Base-by-base conservation (phyloP, 1,284 basidiomycete species). In the Nidula niveotomentosa region DNA sequence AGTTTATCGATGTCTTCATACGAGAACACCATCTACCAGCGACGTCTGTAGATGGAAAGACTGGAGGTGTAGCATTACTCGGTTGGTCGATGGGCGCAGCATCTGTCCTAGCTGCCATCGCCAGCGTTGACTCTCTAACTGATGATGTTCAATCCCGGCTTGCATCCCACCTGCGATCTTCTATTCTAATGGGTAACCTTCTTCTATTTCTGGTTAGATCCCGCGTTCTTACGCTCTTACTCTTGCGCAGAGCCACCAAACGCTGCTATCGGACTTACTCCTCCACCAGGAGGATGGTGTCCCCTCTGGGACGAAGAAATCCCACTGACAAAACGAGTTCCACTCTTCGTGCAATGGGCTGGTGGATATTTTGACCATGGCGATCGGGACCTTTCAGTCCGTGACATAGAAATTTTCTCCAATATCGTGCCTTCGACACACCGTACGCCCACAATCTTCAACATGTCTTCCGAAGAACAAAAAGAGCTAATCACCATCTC, bases 21-120 rank as follows among this genome's bases (percentile, higher is more conserved):
- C 48, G 60, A 45, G 39, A 61, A 30, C 46, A 66, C 36, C 18
- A 58, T 8, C 56, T 69, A 7, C 64, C 67, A 2, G 54, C 62
- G 1, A 46, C 61, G 9, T 63, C 64, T 17, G 9, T 37, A 0
- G 62, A 65, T 33, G 62, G 64, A 3, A 57, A 60, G 37, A 41
- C 48, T 3, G 71, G 70, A 7, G 70, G 71, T 0, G 53, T 67
- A n/a, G 60, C 58, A 2, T 37, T 73, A 10, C 36, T 69, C 2
- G 69, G 69, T 2, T 72, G 70, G 69, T 72, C 70, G 0, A 34
- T 65, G 1, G 70, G 71, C 1, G 53, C 48, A 41, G 33, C 58
- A 8, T 49, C 62, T 8, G 55, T 59, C 8, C 36, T 66, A 10
- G 48, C 68, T 10, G 61, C 66, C 8, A 51, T 71, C 30, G 61